Base-by-base conservation (phyloP, 805 yeast genomes). In the Saccharomycopsis guyanensis region DNA sequence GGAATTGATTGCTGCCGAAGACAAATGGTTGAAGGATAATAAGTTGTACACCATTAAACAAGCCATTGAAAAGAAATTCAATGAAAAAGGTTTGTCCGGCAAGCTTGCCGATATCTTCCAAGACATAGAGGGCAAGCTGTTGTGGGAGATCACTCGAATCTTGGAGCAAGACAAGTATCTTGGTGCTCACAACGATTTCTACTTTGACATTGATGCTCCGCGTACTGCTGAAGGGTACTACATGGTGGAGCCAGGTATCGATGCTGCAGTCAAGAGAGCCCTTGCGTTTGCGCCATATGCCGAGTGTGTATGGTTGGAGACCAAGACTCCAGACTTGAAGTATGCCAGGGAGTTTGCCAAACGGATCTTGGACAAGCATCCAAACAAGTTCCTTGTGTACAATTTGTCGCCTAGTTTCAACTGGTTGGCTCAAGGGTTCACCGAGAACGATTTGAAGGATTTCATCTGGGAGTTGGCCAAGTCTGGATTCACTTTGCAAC, bases 271-370 rank as follows among this genome's bases (percentile, higher is more conserved):
- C 37, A 70, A 73, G 55, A 66, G 84, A 46, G 73, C 76, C 0
- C 57, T 75, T 23, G 68, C 68, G 1, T 78, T 66, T 58, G 76
- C 80, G 4, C 82, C 82, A 12, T 73, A 73, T 50, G 70, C 82
- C 10, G 84, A 78, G 48, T 58, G 76, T 57, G 58, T 78, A 19
- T 78, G 84, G 84, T 63, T 78, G 15, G 82, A 79, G 56, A 78
- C 83, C 32, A 76, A 76, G 57, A 68, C 71, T 3, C 84, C 84
- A 16, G 70, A 76, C 53, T 58, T 77, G 41, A 52, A 64, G 25
- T 75, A 75, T 56, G 81, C 82, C 5, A 61, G 60, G 45, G 59
- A 57, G 2, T 69, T 76, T 52, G 76, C 81, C 13, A 56, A 63
- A 12, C 59, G 61, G 41, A 69, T 78, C 48, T 77, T 73, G 45